Conservation (phyloP, 1,284 basidiomycete genomes). For the Pseudomicrostroma phylloplanum region DNA sequence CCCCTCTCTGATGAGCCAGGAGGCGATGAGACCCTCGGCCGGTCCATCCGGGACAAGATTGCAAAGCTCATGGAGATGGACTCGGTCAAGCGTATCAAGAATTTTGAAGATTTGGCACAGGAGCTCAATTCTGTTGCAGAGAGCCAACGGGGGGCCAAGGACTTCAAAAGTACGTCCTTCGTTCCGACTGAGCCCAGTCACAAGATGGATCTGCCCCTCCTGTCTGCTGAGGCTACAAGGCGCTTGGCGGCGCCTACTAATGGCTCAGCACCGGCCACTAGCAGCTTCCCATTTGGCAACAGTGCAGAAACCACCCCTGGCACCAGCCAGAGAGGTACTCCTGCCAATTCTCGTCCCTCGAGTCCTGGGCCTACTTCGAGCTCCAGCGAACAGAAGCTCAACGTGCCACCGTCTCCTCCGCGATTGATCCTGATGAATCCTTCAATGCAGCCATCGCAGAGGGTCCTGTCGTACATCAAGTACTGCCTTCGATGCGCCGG, state of each 20-base stretch:
- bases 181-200: slow-evolving; percentile 54
- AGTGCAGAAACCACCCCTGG: neutral
- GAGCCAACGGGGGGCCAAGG: slow-evolving; percentile 27
- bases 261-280: neutral
- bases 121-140: slow-evolving; percentile 26
- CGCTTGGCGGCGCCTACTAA: neutral
- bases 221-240: slow-evolving; percentile 28
- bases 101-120: slow-evolving; percentile 49
- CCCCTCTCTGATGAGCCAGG: slow-evolving; percentile 16
- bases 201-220: slow-evolving; percentile 52
- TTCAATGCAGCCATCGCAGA: slow-evolving; percentile 30
- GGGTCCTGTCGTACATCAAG: slow-evolving; percentile 43
- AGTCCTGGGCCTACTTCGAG: slow-evolving; percentile 4
- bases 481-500: slow-evolving; percentile 56
- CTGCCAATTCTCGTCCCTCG: slow-evolving; percentile 21
- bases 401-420: slow-evolving; percentile 2
- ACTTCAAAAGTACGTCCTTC: slow-evolving; percentile 56
- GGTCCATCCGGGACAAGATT: slow-evolving; percentile 52
- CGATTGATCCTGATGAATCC: slow-evolving; percentile 38
- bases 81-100: slow-evolving; percentile 53
- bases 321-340: slow-evolving; percentile 7
- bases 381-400: neutral
- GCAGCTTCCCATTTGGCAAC: slow-evolving; percentile 19
- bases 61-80: slow-evolving; percentile 55
- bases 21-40: slow-evolving; percentile 19